Base-by-base conservation (phyloP, 306 rosid genomes). In the Sicyos baderoa region DNA sequence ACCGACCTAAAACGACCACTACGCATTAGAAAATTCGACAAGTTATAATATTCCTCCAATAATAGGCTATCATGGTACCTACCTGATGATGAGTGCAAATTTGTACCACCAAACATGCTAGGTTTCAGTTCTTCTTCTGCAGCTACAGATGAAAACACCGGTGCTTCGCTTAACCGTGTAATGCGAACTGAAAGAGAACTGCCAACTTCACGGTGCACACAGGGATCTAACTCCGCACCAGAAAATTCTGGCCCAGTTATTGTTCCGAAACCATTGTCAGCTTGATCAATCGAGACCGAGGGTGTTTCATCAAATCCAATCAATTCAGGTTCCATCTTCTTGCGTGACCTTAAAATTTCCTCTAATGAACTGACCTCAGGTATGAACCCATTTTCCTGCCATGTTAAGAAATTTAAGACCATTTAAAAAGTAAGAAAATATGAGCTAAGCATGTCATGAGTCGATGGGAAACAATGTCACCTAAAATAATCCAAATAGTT, bases 241-340 rank as follows among this genome's bases (percentile, higher is more conserved):
- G 37, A 69, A 57, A 77, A 62, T 65, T 77, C 83, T 64, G 74
- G 69, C 56, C 42, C 67, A 67, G 6, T 67, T 58, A 21, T 5
- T 21, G 74, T 76, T 13, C 75, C 80, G 66, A 21, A 27, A 55
- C 32, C 60, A 9, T 29, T 45, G 32, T 19, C 48, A 66, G 25
- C 45, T 72, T 55, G 72, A 61, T 76, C 76, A 3, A 70, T 73
- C 25, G 78, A 82, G 81, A 79, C 83, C 35, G 80, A 54, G 52
- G 96, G 96, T 18, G 74, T 74, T 82, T 93, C 99, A 75, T 93
- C 80, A 77, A 80, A 93, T 77, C 97, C 99, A 49, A 93, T 84
- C 65, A 93, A 89, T 76, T 82, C 77, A 16, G 96, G 86, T 79
- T 85, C 85, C 81, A 19, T 73, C 86, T 77, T 86, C 50, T 9